phyloP scores from a whole-genome alignment of 202 grass and related monocot genomes.

The Musa balbisiana region DNA sequence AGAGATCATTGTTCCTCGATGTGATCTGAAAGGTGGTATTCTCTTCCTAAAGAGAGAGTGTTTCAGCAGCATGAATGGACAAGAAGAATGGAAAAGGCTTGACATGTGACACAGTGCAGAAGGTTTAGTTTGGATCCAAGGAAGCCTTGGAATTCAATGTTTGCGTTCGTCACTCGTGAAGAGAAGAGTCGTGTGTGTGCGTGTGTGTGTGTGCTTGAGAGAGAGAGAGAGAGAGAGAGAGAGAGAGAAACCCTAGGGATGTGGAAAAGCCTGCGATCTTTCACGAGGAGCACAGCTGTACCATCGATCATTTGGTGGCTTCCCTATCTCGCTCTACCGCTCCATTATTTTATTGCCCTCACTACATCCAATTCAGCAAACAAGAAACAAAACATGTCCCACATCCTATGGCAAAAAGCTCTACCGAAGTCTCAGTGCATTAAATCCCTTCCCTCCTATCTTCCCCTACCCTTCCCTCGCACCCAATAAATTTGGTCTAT shows the following conservation, averaged over 20 bases:
- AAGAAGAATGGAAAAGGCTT: no score
- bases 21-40: not conserved
- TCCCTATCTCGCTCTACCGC: conserved; percentile 9
- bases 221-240: conserved; percentile 19
- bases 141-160: no score
- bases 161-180: no score
- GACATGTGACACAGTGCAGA: no score
- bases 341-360: conserved; percentile 19
- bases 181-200: no score
- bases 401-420: not conserved
- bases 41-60: no score
- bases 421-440: not conserved
- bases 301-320: conserved; percentile 24
- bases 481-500: no score
- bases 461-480: not conserved
- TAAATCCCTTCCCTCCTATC: not conserved
- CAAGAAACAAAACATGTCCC: not conserved
- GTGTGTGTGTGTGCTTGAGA: no score
- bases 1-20: no score
- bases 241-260: conserved; percentile 36
- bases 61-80: no score
- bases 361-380: conserved; percentile 36
- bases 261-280: conserved; percentile 47
- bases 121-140: no score
- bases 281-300: conserved; percentile 57